Evolutionary conservation across 805 yeast genomes (phyloP), one percentile per base, ranked within the genome.

Genomic region (Candida berthetii): DNA sequence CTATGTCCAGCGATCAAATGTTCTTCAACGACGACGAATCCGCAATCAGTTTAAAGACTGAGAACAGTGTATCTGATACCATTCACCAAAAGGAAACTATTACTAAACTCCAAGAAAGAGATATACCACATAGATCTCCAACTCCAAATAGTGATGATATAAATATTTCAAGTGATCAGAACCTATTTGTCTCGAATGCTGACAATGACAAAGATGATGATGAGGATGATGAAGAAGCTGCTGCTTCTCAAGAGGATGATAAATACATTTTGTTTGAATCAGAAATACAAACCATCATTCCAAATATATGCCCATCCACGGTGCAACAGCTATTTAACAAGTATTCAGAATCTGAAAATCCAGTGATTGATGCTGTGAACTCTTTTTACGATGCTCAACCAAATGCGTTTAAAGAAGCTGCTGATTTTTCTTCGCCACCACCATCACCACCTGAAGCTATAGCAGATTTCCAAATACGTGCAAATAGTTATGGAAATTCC

Each of bases 291-390:
- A 64, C 61, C 3, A 59, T 70, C 33, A 58, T 69, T 14, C 65
- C 68, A 0, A 61, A 52, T 9, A 57, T 71, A 2, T 37, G 56
- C 8, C 47, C 48, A 1, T 14, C 38, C 0, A 42, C 51, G 3
- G 46, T 62, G 2, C 41, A 43, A 7, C 31, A 40, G 14, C 47
- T 71, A 11, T 62, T 47, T 38, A 45, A 49, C 2, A 58, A 55
- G 41, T 65, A 57, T 43, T 47, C 50, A n/a, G 40, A 47, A 14
- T 37, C 49, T 0, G 50, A 48, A 1, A 57, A 60, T n/a, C 51
- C 60, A 3, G 50, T 71, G 3, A 45, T 65, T 11, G 50, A 51
- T n/a, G 72, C 78, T 1, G 61, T 68, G 2, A 63, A 66, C 42
- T 64, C 61, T 1, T 69, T 64, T 44, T 62, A 69, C 42, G 74